Evolutionary conservation across 352 stramenopile genomes (phyloP).

Genomic region (Phytophthora hibernalis): DNA sequence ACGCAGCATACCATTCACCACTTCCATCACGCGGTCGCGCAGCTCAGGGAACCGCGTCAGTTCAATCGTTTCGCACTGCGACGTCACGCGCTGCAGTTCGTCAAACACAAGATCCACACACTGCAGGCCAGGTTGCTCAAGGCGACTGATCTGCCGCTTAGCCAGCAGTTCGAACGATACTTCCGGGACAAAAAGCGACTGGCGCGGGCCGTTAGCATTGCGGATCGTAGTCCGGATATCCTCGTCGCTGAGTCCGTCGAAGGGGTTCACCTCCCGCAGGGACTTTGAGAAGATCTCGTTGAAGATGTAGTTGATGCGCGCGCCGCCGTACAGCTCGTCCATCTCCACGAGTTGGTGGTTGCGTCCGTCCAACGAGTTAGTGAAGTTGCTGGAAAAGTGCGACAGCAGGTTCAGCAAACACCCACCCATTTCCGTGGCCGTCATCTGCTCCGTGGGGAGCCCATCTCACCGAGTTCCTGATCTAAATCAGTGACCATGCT

Average conservation of each 20-base stretch:
- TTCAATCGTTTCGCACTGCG: constrained; percentile 96
- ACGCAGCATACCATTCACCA: constrained; percentile 92
- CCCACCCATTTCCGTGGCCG: constrained; percentile 91
- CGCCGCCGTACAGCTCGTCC: constrained; percentile 96
- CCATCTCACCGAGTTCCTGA: constrained; percentile 96
- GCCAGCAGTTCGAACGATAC: constrained; percentile 99
- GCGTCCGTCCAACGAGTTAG: constrained; percentile 89
- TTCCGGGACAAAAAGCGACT: constrained; percentile 98
- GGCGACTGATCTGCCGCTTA: constrained; percentile 95
- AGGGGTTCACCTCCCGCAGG: constrained; percentile 94
- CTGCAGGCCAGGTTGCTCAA: constrained; percentile 96
- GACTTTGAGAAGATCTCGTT: constrained; percentile 96
- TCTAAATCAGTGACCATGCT: constrained; percentile 96
- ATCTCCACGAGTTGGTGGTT: constrained; percentile 87
- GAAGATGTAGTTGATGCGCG: constrained; percentile 99
- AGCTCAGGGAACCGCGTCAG: constrained; percentile 96
- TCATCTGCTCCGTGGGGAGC: constrained; percentile 90
- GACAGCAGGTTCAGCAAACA: constrained; percentile 96
- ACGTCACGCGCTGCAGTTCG: constrained; percentile 96
- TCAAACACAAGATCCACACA: constrained; percentile 99
- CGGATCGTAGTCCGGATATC: constrained; percentile 99
- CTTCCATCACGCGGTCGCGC: constrained; percentile 95
- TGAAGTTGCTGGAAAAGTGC: constrained; percentile 92
- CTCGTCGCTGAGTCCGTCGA: constrained; percentile 97
- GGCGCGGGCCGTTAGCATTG: constrained; percentile 97